Percentiles rank a stretch among this genome's conserved stretches.
phyloP scores from a whole-genome alignment of 306 rosid genomes.

The Fragaria iinumae region DNA sequence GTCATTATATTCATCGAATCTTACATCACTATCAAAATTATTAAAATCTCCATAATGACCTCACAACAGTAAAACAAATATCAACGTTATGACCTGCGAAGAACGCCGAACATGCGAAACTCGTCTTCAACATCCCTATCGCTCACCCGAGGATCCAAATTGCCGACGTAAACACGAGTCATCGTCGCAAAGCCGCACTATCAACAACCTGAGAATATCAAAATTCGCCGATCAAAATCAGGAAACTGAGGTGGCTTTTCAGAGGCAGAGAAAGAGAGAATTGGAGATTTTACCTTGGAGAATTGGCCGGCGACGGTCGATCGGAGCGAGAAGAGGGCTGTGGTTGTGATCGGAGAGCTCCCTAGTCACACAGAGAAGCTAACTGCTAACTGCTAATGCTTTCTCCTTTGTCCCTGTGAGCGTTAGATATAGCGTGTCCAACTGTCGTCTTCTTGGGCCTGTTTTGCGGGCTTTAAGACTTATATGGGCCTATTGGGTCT shows the following conservation, averaged over 20 bases:
- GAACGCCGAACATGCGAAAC: slow-evolving; percentile 84
- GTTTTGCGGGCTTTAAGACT: background rate
- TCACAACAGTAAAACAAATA: background rate
- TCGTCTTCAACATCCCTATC: slow-evolving; percentile 97
- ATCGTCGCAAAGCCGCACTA: slow-evolving; percentile 24
- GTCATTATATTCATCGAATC: slow-evolving; percentile 15
- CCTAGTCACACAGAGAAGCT: slow-evolving; percentile 1
- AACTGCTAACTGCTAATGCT: background rate
- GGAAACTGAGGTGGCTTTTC: too few relatives aligned
- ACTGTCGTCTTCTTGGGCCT: background rate
- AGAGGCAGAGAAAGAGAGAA: background rate
- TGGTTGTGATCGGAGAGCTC: background rate
- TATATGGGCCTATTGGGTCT: too few relatives aligned
- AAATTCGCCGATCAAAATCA: background rate
- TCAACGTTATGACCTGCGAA: slow-evolving; percentile 52
- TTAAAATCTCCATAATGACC: background rate
- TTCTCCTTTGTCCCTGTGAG: background rate
- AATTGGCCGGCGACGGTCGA: background rate
- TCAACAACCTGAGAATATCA: slow-evolving; percentile 29
- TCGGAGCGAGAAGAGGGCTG: background rate
- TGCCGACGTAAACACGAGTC: slow-evolving; percentile 87
- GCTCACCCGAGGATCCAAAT: slow-evolving; percentile 82
- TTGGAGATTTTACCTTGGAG: background rate
- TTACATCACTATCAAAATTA: background rate
- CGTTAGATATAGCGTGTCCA: background rate